A percentile compares a stretch with the other conserved stretches of the same genome.
phyloP scores from a whole-genome alignment of 1,139 yeast species.

The Scheffersomyces stambukii region DNA sequence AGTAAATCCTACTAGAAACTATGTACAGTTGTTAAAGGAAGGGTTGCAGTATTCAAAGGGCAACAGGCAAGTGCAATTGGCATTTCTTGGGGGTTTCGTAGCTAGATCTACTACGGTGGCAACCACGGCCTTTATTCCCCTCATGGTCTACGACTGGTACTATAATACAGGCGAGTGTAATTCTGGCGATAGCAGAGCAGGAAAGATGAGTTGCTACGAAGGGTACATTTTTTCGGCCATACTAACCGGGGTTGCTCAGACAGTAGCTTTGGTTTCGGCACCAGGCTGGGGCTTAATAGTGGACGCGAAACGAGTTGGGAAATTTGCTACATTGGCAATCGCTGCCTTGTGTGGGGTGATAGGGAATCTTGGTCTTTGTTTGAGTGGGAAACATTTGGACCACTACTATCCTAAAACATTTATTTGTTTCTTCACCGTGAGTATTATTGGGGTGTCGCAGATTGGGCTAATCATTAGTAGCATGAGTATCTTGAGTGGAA shows the following conservation, averaged over 20 bases:
- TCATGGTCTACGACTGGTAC: slow-evolving; percentile 57
- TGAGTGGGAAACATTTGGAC: slow-evolving; percentile 8
- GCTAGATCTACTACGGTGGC: slow-evolving; percentile 63
- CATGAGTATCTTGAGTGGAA: slow-evolving; percentile 38
- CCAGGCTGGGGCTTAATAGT: slow-evolving; percentile 61
- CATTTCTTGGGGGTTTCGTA: slow-evolving; percentile 60
- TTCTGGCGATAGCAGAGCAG: slow-evolving; percentile 25
- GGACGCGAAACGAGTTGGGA: slow-evolving; percentile 42
- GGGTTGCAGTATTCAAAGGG: slow-evolving; percentile 39
- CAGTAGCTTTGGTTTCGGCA: slow-evolving; percentile 53
- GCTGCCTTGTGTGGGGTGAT: slow-evolving; percentile 40
- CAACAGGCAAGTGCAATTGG: slow-evolving; percentile 38
- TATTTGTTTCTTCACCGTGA: slow-evolving; percentile 26
- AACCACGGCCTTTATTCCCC: slow-evolving; percentile 59
- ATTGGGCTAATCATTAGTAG: slow-evolving; percentile 56
- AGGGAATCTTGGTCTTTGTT: slow-evolving; percentile 32
- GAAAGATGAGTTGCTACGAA: slow-evolving; percentile 49
- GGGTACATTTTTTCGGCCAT: slow-evolving; percentile 67
- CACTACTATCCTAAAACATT: slow-evolving; percentile 34
- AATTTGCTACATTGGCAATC: slow-evolving; percentile 15
- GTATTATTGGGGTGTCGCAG: slow-evolving; percentile 40
- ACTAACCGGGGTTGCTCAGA: slow-evolving; percentile 62
- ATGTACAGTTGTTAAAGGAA: slow-evolving; percentile 34
- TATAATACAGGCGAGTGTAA: slow-evolving; percentile 46
- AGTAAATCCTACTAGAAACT: slow-evolving; percentile 5